Evolutionary conservation across 2,329 filamentous ascomycete species (phyloP).

Genomic region (Diaporthe vexans): DNA sequence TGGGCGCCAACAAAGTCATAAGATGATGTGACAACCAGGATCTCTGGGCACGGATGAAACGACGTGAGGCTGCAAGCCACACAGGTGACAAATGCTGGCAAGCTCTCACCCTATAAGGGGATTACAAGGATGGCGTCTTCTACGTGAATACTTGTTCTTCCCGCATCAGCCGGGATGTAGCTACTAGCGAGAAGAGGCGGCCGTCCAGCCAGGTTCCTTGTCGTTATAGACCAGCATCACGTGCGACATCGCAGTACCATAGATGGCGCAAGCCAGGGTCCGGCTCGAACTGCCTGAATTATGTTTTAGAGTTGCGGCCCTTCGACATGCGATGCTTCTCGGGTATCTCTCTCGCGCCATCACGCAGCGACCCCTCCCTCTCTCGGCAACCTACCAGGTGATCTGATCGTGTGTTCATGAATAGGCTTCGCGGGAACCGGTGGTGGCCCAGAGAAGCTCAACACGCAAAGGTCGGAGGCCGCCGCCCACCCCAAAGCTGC

Average conservation of each 20-base stretch:
- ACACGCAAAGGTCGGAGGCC: neutral
- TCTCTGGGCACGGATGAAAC: slow-evolving; percentile 18
- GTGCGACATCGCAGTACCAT: neutral
- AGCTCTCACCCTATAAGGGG: slow-evolving; percentile 7
- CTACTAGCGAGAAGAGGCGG: neutral
- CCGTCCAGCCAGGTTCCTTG: neutral
- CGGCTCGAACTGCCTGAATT: slow-evolving; percentile 16
- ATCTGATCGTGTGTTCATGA: neutral
- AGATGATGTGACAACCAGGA: slow-evolving; percentile 6
- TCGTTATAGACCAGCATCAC: slow-evolving; percentile 11
- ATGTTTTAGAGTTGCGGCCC: slow-evolving; percentile 20
- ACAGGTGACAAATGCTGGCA: neutral
- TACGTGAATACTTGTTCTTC: neutral
- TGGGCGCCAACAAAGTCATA: slow-evolving; percentile 3
- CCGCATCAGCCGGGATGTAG: slow-evolving; percentile 5
- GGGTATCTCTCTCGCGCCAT: slow-evolving; percentile 3
- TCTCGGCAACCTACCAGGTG: neutral
- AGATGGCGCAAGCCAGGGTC: too few species aligned
- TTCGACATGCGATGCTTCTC: slow-evolving; percentile 24
- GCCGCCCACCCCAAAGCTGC: neutral
- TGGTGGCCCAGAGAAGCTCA: neutral
- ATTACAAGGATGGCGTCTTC: slow-evolving; percentile 5
- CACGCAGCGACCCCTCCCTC: neutral
- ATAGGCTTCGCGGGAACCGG: slow-evolving; percentile 8
- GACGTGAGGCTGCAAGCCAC: slow-evolving; percentile 9